Conservation (phyloP, 352 stramenopile genomes). For the Globisporangium cylindrosporum region DNA sequence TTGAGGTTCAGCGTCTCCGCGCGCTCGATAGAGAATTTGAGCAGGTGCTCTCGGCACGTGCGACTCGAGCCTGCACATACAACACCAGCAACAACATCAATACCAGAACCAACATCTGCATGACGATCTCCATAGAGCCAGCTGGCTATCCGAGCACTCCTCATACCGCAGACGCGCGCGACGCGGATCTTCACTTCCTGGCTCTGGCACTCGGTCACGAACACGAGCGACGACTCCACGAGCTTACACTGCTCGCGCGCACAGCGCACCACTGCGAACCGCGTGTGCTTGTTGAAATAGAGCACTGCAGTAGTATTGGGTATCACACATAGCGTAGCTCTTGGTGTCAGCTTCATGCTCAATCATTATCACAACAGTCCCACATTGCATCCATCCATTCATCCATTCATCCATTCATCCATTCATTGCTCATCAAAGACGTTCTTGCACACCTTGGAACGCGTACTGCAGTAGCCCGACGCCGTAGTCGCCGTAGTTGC, state of each 20-base stretch:
- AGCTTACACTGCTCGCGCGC: conserved; percentile 68
- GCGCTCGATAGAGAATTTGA: conserved; percentile 52
- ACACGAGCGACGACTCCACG: conserved; percentile 71
- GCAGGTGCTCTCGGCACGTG: conserved; percentile 45
- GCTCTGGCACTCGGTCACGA: conserved; percentile 56
- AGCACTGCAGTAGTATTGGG: conserved; percentile 34
- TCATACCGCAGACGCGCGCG: conserved; percentile 63
- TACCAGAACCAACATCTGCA: neutral
- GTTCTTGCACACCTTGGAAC: conserved; percentile 63
- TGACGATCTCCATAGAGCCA: neutral
- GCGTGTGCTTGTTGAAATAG: conserved; percentile 59
- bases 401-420: neutral
- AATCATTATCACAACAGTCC: neutral
- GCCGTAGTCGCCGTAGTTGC: conserved; percentile 69
- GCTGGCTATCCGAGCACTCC: neutral
- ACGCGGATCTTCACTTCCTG: conserved; percentile 68
- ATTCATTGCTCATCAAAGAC: neutral
- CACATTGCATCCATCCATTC: neutral
- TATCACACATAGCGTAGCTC: neutral
- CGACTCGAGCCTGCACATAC: conserved; percentile 41
- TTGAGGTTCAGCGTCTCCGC: conserved; percentile 39
- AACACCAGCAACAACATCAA: neutral
- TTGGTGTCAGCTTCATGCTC: neutral
- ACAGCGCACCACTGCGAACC: conserved; percentile 55
- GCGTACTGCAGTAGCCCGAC: conserved; percentile 65